A percentile compares a stretch with the other conserved stretches of the same genome.
Conservation (phyloP, 2,329 filamentous ascomycete species). For the Epichloe baconii region DNA sequence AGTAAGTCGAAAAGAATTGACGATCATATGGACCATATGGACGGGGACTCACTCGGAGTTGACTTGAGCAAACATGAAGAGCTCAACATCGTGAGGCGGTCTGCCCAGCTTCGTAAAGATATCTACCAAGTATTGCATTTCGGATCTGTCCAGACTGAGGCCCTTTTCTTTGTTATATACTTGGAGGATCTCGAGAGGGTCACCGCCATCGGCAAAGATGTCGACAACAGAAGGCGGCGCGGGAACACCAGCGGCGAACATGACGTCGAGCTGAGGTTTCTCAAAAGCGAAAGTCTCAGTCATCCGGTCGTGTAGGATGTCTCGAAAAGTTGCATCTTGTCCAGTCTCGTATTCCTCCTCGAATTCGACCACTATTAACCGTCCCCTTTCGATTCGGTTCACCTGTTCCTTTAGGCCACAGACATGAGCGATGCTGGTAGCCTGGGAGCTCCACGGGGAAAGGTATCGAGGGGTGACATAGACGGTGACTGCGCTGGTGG, state of each 20-base stretch:
- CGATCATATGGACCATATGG: background rate
- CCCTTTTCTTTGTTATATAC: slow-evolving; percentile 76
- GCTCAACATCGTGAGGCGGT: slow-evolving; percentile 74
- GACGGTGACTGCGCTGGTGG: slow-evolving; percentile 42
- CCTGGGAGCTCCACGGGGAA: slow-evolving; percentile 95
- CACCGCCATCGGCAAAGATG: slow-evolving; percentile 51
- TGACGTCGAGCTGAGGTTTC: slow-evolving; percentile 55
- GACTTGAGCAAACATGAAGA: slow-evolving; percentile 99
- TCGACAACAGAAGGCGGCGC: slow-evolving; percentile 60
- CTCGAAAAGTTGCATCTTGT: slow-evolving; percentile 44
- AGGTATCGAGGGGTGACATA: slow-evolving; percentile 75
- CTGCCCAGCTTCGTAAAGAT: slow-evolving; percentile 31
- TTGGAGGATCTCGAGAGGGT: slow-evolving; percentile 59
- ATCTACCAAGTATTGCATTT: slow-evolving; percentile 90
- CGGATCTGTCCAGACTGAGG: slow-evolving; percentile 72
- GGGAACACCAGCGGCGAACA: slow-evolving; percentile 61
- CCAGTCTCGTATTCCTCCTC: slow-evolving; percentile 28
- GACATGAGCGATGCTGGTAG: slow-evolving; percentile 84
- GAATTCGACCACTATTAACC: slow-evolving; percentile 58
- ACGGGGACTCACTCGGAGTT: slow-evolving; percentile 58
- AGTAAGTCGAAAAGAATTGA: background rate
- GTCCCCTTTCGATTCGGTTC: slow-evolving; percentile 75
- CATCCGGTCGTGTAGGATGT: slow-evolving; percentile 86
- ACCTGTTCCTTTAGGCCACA: slow-evolving; percentile 63
- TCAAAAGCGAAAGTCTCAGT: slow-evolving; percentile 64